These are phyloP conservation scores for Serendipita sp. DNA, from an alignment of 768 basidiomycete species.

Conservation along the genomic window DNA sequence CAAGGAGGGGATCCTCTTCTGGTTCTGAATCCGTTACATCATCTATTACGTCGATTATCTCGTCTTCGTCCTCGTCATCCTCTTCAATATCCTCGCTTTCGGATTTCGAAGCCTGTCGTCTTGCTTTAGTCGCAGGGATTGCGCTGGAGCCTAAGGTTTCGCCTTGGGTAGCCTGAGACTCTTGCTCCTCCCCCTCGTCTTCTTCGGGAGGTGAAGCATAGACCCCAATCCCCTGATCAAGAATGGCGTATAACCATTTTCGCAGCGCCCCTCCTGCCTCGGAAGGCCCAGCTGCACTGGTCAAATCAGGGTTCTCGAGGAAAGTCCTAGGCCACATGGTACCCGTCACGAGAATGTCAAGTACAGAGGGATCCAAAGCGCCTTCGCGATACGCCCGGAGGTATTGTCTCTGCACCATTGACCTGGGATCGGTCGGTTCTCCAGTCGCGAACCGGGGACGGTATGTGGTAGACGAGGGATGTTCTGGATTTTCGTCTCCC, in stretches of 20 bases:
- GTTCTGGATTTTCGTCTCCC: constrained; percentile 22
- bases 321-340: constrained; percentile 61
- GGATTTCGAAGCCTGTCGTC: constrained; percentile 6
- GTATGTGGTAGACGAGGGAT: not conserved
- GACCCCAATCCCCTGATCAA: constrained; percentile 41
- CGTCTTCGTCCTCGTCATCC: constrained; percentile 14
- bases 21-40: constrained; percentile 8
- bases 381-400: constrained; percentile 50
- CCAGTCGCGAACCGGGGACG: constrained; percentile 17
- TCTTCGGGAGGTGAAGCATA: too few relatives aligned
- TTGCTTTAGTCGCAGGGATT: too few relatives aligned
- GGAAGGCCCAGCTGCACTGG: constrained; percentile 47
- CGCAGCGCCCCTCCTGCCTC: constrained; percentile 38
- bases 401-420: constrained; percentile 22
- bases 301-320: constrained; percentile 61
- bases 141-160: too few relatives aligned
- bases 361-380: constrained; percentile 35
- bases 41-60: constrained; percentile 23
- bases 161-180: too few relatives aligned
- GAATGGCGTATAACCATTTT: constrained; percentile 47
- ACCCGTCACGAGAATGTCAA: constrained; percentile 45
- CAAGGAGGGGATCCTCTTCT: constrained; percentile 28
- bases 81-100: constrained; percentile 32
- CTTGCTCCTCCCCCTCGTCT: too few relatives aligned
- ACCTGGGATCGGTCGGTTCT: constrained; percentile 12